phyloP scores from a whole-genome alignment of 805 yeast genomes.

The Saccharomycopsis olivae region DNA sequence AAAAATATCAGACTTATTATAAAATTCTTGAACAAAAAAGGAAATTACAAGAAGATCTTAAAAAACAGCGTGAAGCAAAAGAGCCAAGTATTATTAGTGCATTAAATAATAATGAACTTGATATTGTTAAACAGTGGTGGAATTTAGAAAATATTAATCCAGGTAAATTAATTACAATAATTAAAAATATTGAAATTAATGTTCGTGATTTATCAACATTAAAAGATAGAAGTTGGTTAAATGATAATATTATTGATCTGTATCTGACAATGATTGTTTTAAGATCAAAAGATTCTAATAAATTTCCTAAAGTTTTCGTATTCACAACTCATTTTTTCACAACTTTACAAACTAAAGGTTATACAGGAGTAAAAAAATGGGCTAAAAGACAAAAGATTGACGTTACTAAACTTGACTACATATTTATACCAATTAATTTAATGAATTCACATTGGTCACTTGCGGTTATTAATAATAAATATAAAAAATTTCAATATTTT shows the following conservation, averaged over 20 bases:
- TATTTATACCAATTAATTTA: constrained; percentile 80
- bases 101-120: constrained; percentile 4
- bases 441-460: constrained; percentile 87
- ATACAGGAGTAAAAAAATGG: constrained; percentile 76
- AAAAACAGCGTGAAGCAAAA: constrained; percentile 1
- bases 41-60: constrained; percentile 9
- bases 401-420: constrained; percentile 49
- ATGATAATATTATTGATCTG: constrained; percentile 83
- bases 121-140: constrained; percentile 9
- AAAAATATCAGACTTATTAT: constrained; percentile 13
- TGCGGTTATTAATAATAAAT: constrained; percentile 59
- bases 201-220: constrained; percentile 64
- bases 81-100: not conserved
- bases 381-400: constrained; percentile 64
- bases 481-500: constrained; percentile 51
- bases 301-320: constrained; percentile 39
- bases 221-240: constrained; percentile 68
- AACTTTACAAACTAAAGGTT: constrained; percentile 61
- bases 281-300: constrained; percentile 27
- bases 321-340: constrained; percentile 88
- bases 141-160: not conserved
- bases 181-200: constrained; percentile 44
- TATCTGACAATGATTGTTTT: constrained; percentile 49
- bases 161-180: constrained; percentile 21
- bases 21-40: constrained; percentile 13